A percentile compares a stretch with the other conserved stretches of the same genome.
These are phyloP conservation scores for Fagopyrum esculentum DNA, from an alignment of 148 eudicot genomes.

Conservation along the genomic window DNA sequence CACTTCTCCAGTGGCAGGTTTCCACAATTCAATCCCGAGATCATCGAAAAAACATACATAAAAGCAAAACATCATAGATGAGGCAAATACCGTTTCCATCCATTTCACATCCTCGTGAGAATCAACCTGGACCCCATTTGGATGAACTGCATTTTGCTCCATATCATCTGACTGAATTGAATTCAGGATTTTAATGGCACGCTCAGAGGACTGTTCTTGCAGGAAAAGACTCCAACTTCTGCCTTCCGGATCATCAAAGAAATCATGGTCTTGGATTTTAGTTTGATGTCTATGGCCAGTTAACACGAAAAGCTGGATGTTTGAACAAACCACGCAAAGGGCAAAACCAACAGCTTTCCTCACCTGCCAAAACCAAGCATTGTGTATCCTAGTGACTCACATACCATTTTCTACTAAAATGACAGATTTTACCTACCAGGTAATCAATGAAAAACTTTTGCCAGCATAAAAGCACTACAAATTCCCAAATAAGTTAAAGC, in stretches of 20 bases:
- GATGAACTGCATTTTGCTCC: conserved; percentile 30
- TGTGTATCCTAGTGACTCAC: not conserved
- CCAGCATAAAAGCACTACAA: no score
- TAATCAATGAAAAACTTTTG: no score
- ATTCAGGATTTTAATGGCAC: conserved; percentile 50
- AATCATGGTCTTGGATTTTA: conserved; percentile 20
- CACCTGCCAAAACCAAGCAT: conserved; percentile 45
- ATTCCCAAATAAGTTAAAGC: no score
- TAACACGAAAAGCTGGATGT: conserved; percentile 54
- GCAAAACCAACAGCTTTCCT: conserved; percentile 90
- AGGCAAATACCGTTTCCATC: conserved; percentile 89
- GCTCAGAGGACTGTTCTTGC: conserved; percentile 61
- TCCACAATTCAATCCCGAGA: not conserved
- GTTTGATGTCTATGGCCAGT: conserved; percentile 22
- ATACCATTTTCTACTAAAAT: no score
- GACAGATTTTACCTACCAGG: no score
- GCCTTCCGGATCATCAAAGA: conserved; percentile 24
- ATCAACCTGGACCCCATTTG: conserved; percentile 46
- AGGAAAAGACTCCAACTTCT: conserved; percentile 53
- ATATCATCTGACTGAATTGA: conserved; percentile 44
- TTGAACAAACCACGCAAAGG: conserved; percentile 86
- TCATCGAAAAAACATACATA: not conserved
- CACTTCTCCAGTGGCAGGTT: not conserved
- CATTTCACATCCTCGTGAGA: conserved; percentile 78
- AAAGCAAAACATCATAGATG: not conserved